Conservation (phyloP, 1,139 yeast species). For the Geotrichum citri-aurantii region DNA sequence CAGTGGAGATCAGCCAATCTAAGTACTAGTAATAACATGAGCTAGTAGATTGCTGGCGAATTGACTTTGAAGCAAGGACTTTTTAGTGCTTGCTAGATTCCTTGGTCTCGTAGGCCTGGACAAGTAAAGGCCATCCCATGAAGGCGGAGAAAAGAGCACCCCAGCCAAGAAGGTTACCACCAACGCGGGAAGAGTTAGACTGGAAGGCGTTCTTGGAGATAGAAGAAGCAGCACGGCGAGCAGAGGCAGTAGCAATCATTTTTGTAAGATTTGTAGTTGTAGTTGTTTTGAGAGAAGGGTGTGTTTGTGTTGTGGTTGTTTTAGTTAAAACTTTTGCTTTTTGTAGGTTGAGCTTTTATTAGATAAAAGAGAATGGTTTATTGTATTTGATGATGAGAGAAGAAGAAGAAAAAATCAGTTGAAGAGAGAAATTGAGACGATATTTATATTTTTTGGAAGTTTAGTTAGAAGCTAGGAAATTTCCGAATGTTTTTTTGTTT, state of each 20-base stretch:
- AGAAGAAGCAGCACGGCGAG: constrained; percentile 4
- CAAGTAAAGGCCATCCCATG: constrained; percentile 15
- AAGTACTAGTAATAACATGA: too few species aligned
- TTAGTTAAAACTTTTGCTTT: neutral
- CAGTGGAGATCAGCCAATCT: too few species aligned
- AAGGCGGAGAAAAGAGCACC: constrained; percentile 1
- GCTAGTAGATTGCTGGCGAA: too few species aligned
- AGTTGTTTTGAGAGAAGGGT: neutral
- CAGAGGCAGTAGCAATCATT: constrained; percentile 14
- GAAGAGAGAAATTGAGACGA: neutral
- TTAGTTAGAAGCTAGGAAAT: neutral
- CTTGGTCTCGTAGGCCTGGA: constrained; percentile 3
- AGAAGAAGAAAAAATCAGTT: neutral
- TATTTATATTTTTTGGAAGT: too few species aligned
- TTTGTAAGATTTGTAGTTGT: neutral
- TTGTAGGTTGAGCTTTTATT: neutral
- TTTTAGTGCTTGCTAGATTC: neutral
- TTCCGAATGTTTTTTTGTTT: neutral
- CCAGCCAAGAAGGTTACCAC: constrained; percentile 13
- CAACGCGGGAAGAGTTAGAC: constrained; percentile 8
- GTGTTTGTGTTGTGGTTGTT: too few species aligned
- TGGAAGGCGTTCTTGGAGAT: constrained; percentile 2
- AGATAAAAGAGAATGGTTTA: neutral
- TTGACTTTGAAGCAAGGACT: neutral
- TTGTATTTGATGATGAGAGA: neutral